A percentile compares a stretch with the other conserved stretches of the same genome.
Evolutionary conservation across 768 basidiomycete genomes (phyloP).

Genomic region (Tylopilus balloui): DNA sequence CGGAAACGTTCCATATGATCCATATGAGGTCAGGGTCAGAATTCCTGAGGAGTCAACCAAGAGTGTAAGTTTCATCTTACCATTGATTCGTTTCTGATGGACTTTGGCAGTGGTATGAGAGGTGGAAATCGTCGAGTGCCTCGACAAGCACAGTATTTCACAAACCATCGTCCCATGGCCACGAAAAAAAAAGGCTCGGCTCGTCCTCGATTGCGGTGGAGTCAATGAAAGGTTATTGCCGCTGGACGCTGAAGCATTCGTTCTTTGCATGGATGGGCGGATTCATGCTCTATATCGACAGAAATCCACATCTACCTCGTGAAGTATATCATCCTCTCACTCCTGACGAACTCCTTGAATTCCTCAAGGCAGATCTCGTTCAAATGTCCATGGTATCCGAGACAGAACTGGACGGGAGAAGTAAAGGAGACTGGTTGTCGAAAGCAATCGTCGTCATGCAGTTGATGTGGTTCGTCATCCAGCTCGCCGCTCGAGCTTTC

Average conservation of each 20-base stretch:
- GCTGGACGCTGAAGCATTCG: neutral
- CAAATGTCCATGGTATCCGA: neutral
- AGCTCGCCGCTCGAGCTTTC: neutral
- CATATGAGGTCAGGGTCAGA: neutral
- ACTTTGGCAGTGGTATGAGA: neutral
- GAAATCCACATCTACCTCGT: neutral
- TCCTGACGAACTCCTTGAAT: neutral
- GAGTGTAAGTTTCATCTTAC: neutral
- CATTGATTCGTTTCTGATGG: neutral
- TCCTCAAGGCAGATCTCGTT: neutral
- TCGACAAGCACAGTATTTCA: too few species aligned
- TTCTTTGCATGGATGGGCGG: too few species aligned
- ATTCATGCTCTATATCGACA: too few species aligned
- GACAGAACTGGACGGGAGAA: neutral
- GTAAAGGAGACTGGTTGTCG: neutral
- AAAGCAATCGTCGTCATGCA: neutral
- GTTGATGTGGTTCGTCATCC: neutral
- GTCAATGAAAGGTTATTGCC: too few species aligned
- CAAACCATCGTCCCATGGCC: neutral
- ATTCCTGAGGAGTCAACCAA: neutral
- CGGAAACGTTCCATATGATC: neutral
- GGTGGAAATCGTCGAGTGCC: neutral
- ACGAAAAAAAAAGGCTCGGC: neutral
- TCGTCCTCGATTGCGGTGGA: neutral
- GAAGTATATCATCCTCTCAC: neutral